Base-by-base conservation (phyloP, 352 stramenopile genomes). In the Hyaloperonospora brassicae region DNA sequence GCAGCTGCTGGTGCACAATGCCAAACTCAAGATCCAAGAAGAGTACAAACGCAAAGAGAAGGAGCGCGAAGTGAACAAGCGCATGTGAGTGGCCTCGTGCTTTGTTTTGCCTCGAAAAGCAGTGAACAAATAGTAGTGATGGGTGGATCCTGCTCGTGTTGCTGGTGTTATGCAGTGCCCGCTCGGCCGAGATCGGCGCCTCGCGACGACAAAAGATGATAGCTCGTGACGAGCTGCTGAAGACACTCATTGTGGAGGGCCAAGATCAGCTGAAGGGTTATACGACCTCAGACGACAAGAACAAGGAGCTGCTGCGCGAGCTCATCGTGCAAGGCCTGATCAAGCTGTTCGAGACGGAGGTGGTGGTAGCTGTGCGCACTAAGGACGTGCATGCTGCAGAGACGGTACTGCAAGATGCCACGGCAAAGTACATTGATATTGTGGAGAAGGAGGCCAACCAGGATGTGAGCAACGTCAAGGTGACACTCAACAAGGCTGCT, bases 31-130 rank as follows among this genome's bases (percentile, higher is more conserved):
- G 77, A 97, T 99, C 68, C 92, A 98, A 72, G 95, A 98, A 49
- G 95, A 98, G 72, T 98, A 98, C 70, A 68, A 80, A 44, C 94
- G 97, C 80, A 98, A 98, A 83, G 92, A 98, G 64, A 98, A 98
- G 78, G 91, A 98, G 67, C 87, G 87, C 50, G 91, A 98, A 73
- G 74, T 98, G 62, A 95, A 98, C 72, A 90, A 90, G 68, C 77
- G 80, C 73, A 90, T 90, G 80, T 90, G 65, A 50, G 72, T 21
- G 22, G 12, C 17, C 10, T 73, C 13, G 5, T 55, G 39, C 36
- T 42, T 4, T 14, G 36, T 4, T 12, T 42, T 50, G 38, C 38
- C 21, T 50, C 40, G 23, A 22, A 1, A 13, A 34, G 27, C 12
- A 10, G 17, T 42, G 1, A 6, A 7, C 27, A 8, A 31, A 31